Conservation (phyloP, 1,139 yeast genomes). For the Taphrina confusa region DNA sequence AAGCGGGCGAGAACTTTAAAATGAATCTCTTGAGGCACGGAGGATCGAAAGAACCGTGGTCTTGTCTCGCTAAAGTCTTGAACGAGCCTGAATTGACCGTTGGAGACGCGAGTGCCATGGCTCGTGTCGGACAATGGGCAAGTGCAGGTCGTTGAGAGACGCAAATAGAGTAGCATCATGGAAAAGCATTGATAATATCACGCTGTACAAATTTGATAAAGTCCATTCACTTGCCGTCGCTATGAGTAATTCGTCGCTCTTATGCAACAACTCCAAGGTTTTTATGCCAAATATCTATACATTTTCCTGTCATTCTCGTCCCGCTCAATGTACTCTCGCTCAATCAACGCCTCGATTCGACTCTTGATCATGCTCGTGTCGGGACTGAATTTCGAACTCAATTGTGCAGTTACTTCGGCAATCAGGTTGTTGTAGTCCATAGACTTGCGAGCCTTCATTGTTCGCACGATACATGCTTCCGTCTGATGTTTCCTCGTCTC, state of each 20-base stretch:
- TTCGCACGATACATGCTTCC: conserved; percentile 86
- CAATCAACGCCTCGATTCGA: conserved; percentile 77
- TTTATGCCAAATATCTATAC: conserved; percentile 72
- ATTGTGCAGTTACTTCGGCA: conserved; percentile 64
- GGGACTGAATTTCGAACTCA: conserved; percentile 67
- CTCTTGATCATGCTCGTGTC: conserved; percentile 68
- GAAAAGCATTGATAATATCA: neutral
- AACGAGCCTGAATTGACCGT: conserved; percentile 40
- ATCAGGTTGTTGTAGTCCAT: conserved; percentile 66
- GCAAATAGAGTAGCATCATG: no score
- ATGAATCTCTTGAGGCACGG: conserved; percentile 84
- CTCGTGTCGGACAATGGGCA: conserved; percentile 52
- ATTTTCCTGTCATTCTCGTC: conserved; percentile 61
- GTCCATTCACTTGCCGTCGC: conserved; percentile 2
- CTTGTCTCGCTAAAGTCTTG: conserved; percentile 75
- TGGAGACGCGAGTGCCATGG: conserved; percentile 79
- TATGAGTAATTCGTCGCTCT: no score
- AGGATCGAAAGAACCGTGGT: conserved; percentile 89
- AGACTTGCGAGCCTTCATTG: conserved; percentile 74
- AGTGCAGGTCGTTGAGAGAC: no score
- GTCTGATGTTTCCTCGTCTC: conserved; percentile 60
- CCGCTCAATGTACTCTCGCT: conserved; percentile 78
- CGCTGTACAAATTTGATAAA: neutral
- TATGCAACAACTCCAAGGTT: no score
- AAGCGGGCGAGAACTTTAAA: conserved; percentile 73